Base-by-base conservation (phyloP, 352 stramenopile species). In the Globisporangium mamillatum region DNA sequence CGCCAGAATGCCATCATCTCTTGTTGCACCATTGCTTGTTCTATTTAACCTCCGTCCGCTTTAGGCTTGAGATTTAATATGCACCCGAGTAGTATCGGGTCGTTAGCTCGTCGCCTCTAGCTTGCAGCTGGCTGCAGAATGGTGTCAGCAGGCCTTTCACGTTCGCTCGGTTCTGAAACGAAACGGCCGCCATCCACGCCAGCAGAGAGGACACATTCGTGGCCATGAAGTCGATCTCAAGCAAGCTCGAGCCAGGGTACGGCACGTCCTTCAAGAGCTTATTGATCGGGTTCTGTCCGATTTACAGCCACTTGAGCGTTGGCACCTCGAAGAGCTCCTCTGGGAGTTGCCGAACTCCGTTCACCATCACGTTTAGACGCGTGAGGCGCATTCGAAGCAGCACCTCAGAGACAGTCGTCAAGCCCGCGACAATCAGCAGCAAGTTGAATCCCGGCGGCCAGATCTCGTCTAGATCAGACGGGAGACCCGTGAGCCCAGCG, bases 381-480 rank as follows among this genome's bases (percentile, higher is more conserved):
- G 22, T 41, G 7, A 53, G 27, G 7, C 25, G 22, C 50, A 70
- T 55, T 20, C 32, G 58, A 6, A 59, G 10, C 7, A 70, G 29
- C n/a, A 53, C 58, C 14, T 66, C 48, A 1, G 65, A 58, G 3
- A 70, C 14, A 9, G 0, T n/a, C 6, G 34, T 53, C 22, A 70
- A 50, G 10, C 6, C 38, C 24, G 14, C 34, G 14, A 12, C 12
- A 4, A 62, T 14, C 27, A 69, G 22, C 5, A 61, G 16, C 1
- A 70, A 8, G 14, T 8, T 53, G 4, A 62, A 7, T 20, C 58
- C 29, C 22, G 3, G 32, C 3, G 48, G 44, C 68, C 72, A 77
- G 4, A 52, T 63, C 46, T 71, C 55, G 18, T 69, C 46, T 14
- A 77, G 62, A n/a, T 77, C 57, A 1, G 25, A 22, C 1, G 68